Base-by-base conservation (phyloP, 2,329 filamentous ascomycete species). In the Plenodomus biglobosus region DNA sequence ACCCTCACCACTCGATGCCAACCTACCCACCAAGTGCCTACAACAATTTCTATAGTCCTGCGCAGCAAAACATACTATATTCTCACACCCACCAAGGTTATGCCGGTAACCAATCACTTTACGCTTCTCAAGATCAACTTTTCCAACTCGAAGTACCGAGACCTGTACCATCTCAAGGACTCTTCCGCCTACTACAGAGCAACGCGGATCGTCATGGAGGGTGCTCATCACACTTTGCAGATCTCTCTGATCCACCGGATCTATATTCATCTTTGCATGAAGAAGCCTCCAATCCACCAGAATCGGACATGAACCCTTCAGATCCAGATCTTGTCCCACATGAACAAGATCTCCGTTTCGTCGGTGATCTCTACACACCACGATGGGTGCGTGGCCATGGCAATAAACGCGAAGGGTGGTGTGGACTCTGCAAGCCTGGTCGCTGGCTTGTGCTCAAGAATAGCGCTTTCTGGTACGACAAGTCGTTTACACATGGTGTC, bases 401-500 rank as follows among this genome's bases (percentile, higher is more conserved):
- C 20, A 91, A 91, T 73, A 91, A 92, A 76, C 85, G 90, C 36
- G 89, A 92, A 70, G 90, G 90, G 3, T 95, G 90, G 89, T 95
- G 90, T 63, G 88, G 89, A 18, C 88, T 92, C 59, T 95, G 90
- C 77, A 92, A 91, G 69, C 87, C 88, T 2, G 88, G 88, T 2
- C 80, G 88, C 41, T 95, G 90, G 90, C 81, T 92, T 44, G 88
- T 92, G 15, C 77, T 95, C 50, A 95, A 94, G 76, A 94, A 95
- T 74, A 92, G 87, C 46, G 90, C 90, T 6, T 95, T 90, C 70
- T 95, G 90, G 90, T 95, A 95, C 71, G 90, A 95, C 76, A 92
- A 94, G 77, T 89, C 86, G 48, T 95, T 94, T 70, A 90, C 87
- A 2, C 90, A 95, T 65, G 90, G 90, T 41, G 90, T 95, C 69